Percentiles rank a stretch among this genome's conserved stretches.
These are phyloP conservation scores for Talaromyces sp. DNA, from an alignment of 2,329 filamentous ascomycete species.

Conservation along the genomic window DNA sequence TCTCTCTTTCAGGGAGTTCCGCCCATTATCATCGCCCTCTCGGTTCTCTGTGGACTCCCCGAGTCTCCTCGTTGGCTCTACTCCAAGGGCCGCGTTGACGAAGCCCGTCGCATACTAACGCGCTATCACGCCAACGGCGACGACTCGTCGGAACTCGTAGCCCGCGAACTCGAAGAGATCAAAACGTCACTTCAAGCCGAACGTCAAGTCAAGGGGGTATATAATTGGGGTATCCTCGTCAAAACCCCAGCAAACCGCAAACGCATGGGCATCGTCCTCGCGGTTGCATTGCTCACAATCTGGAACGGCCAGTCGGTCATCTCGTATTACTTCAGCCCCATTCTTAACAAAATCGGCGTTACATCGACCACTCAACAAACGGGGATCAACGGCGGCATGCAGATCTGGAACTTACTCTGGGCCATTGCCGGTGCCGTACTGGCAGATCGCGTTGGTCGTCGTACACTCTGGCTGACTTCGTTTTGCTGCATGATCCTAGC, in stretches of 20 bases:
- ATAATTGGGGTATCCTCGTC: conserved; percentile 47
- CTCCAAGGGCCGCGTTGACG: conserved; percentile 43
- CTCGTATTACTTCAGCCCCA: conserved; percentile 2
- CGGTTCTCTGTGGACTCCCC: neutral
- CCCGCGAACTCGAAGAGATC: conserved; percentile 38
- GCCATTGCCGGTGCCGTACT: neutral
- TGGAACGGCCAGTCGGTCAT: conserved; percentile 2
- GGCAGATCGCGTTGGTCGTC: neutral
- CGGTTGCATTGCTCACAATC: neutral
- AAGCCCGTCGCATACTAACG: too few species aligned
- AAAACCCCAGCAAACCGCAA: conserved; percentile 35
- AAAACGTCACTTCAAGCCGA: conserved; percentile 35
- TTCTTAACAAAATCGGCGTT: neutral
- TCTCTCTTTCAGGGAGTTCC: conserved; percentile 2
- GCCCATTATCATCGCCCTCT: neutral
- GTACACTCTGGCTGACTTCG: neutral
- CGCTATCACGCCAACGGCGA: too few species aligned
- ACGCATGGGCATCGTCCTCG: too few species aligned
- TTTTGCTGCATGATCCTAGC: neutral
- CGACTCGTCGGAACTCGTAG: neutral
- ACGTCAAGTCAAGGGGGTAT: conserved; percentile 60
- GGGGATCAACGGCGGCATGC: neutral
- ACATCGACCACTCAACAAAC: neutral
- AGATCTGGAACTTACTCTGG: neutral
- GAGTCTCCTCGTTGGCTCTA: conserved; percentile 3